These are phyloP conservation scores for Mucor velutinosus DNA, from an alignment of 371 early-diverging fungal species.

Conservation along the genomic window DNA sequence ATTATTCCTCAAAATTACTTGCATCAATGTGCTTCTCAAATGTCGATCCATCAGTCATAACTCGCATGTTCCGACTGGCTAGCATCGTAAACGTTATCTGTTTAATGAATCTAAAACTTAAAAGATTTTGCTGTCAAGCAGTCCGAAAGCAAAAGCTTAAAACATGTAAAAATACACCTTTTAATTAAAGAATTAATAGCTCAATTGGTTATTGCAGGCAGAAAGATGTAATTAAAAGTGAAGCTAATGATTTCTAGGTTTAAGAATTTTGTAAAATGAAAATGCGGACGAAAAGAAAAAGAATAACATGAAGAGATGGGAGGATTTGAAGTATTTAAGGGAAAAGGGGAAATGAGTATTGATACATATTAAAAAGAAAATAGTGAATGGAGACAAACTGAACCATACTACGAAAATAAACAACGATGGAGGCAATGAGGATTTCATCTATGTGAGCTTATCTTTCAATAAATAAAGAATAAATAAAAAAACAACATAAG, in stretches of 20 bases:
- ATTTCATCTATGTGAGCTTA: background rate
- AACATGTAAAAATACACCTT: conserved; percentile 1
- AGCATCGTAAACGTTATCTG: background rate
- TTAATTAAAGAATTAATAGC: background rate
- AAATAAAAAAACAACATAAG: background rate
- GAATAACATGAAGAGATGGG: background rate
- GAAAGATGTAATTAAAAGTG: background rate
- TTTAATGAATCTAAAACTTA: background rate
- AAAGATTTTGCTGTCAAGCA: background rate
- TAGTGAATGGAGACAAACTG: background rate
- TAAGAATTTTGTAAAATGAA: background rate
- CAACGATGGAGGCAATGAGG: background rate
- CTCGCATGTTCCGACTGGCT: background rate
- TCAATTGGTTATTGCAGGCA: background rate
- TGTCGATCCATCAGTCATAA: too few species aligned
- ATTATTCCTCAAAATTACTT: too few species aligned
- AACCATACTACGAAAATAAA: background rate
- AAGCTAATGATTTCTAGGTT: background rate
- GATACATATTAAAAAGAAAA: background rate
- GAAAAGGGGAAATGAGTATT: background rate
- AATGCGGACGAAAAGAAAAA: conserved; percentile 1
- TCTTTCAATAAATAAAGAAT: background rate
- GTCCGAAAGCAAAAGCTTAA: background rate
- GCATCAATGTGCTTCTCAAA: too few species aligned
- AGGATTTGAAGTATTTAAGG: background rate